Base-by-base conservation (phyloP, 306 rosid genomes). In the Glycyrrhiza uralensis region DNA sequence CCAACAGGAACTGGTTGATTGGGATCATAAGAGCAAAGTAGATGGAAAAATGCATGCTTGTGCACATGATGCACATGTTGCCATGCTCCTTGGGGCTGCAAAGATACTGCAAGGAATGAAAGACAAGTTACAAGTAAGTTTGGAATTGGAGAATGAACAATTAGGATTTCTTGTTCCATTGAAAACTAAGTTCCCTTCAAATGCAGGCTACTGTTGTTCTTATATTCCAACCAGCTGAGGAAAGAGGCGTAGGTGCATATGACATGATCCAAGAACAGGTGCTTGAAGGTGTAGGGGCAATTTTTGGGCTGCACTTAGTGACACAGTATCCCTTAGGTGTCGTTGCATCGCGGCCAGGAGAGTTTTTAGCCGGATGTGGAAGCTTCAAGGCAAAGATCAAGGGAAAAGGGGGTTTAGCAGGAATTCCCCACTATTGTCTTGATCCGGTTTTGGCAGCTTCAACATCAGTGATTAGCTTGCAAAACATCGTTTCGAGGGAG, bases 21-120 rank as follows among this genome's bases (percentile, higher is more conserved):
- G 96, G 98, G 93, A 90, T 62, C 86, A 90, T 66, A 93, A 87
- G 78, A 93, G 98, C 96, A 88, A 87, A 78, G 85, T 80, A 56
- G 82, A 87, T 45, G 96, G 96, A 1, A 90, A 88, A 84, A 88
- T 93, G 91, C 98, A 93, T 67, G 98, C 98, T 13, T 93, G 98
- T 71, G 96, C 91, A 4, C 98, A 93, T 7, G 98, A 93, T 79
- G 98, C 84, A 4, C 98, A 93, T 64, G 85, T 84, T 3, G 64
- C 98, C 8, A 90, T 93, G 98, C 96, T 93, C 23, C 98, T 93
- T 18, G 98, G 98, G 6, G 96, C 97, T 78, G 90, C 98, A 46
- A 93, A 81, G 71, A 86, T 90, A 61, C 87, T 93, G 28, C 79
- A 88, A 80, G 67, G 88, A 71, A 79, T 93, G 68, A 42, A 68